phyloP scores from a whole-genome alignment of 345 rosid genomes.

The Aquilaria malaccensis region DNA sequence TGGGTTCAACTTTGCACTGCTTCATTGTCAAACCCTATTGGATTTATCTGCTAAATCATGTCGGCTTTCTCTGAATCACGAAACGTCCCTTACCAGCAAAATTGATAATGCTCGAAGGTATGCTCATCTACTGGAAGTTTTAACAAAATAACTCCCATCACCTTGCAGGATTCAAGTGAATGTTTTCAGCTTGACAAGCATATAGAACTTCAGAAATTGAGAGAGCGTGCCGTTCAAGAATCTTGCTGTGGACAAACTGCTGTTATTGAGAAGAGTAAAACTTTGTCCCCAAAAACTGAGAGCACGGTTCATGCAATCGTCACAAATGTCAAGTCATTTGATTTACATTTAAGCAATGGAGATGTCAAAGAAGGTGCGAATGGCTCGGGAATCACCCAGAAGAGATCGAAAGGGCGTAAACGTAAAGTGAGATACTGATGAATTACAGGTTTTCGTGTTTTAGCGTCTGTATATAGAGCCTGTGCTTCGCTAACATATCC shows the following conservation, averaged over 20 bases:
- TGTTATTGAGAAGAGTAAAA: slow-evolving; percentile 31
- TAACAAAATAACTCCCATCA: neutral
- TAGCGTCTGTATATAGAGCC: slow-evolving; percentile 14
- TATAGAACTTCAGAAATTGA: slow-evolving; percentile 34
- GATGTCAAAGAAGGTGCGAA: slow-evolving; percentile 35
- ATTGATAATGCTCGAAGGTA: too few species aligned
- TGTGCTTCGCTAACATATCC: slow-evolving; percentile 7
- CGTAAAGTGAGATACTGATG: slow-evolving; percentile 34
- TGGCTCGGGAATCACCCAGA: slow-evolving; percentile 26
- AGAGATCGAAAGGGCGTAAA: slow-evolving; percentile 48
- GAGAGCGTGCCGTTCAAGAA: slow-evolving; percentile 47
- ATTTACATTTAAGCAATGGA: slow-evolving; percentile 32
- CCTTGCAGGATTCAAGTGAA: slow-evolving; percentile 40
- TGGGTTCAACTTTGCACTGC: too few species aligned
- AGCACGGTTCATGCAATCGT: slow-evolving; percentile 48
- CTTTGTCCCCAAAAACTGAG: slow-evolving; percentile 45
- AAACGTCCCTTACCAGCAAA: too few species aligned
- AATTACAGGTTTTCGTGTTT: neutral
- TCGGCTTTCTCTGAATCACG: neutral
- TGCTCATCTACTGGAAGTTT: too few species aligned
- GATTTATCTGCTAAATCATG: too few species aligned
- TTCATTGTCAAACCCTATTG: too few species aligned
- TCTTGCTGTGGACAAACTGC: slow-evolving; percentile 44
- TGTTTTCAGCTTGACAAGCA: slow-evolving; percentile 39
- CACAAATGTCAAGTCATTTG: slow-evolving; percentile 53